phyloP scores from a whole-genome alignment of 2,329 filamentous ascomycete genomes.

The Colletotrichum spaethianum region DNA sequence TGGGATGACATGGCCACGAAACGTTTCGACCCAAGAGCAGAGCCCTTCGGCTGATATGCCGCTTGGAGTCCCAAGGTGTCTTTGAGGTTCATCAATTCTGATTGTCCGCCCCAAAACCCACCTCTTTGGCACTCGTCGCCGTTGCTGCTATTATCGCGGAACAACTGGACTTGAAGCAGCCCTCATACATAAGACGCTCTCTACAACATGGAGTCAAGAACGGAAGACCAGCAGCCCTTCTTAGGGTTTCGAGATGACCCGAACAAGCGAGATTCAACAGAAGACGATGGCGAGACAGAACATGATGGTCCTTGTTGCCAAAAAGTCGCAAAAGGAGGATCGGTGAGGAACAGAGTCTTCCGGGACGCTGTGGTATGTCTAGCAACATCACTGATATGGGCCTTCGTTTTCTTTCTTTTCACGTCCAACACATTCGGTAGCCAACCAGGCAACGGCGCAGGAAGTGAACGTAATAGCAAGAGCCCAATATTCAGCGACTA shows the following conservation, averaged over 20 bases:
- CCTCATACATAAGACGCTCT: neutral
- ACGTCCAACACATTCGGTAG: neutral
- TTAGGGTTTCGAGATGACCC: constrained; percentile 30
- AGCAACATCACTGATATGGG: constrained; percentile 44
- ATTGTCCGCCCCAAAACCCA: no score
- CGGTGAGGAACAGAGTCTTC: neutral
- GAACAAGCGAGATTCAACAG: neutral
- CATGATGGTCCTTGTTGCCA: neutral
- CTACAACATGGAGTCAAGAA: constrained; percentile 19
- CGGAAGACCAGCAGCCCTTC: constrained; percentile 32
- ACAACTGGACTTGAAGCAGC: no score
- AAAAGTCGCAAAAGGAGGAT: constrained; percentile 1
- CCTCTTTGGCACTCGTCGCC: neutral
- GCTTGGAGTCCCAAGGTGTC: neutral
- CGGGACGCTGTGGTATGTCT: constrained; percentile 23
- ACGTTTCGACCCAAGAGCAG: neutral
- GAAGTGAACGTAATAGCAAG: no score
- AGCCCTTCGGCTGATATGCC: neutral
- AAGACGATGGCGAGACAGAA: neutral
- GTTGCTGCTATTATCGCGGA: neutral
- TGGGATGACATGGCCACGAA: neutral
- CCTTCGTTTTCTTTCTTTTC: constrained; percentile 36
- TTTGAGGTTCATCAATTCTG: neutral
- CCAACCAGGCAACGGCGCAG: neutral
- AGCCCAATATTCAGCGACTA: neutral